Evolutionary conservation across 2,329 filamentous ascomycete genomes (phyloP).

Genomic region (Fusarium subtropicale): DNA sequence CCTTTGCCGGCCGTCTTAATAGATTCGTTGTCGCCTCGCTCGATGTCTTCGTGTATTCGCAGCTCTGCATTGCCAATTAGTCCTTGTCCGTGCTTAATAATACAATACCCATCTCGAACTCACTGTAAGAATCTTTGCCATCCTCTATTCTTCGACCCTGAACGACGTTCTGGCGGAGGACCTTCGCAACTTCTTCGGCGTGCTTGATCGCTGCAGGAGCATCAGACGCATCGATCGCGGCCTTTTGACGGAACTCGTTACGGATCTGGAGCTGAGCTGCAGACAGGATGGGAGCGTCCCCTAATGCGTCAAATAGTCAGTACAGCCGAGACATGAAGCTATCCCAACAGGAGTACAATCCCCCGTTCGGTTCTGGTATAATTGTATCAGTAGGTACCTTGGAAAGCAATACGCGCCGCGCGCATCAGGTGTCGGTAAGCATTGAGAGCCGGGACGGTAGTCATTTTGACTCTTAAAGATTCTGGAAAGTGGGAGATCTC

Average conservation of each 20-base stretch:
- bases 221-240: conserved; percentile 66
- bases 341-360: neutral
- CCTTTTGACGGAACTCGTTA: conserved; percentile 76
- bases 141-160: conserved; percentile 73
- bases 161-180: conserved; percentile 86
- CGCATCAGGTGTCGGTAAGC: conserved; percentile 87
- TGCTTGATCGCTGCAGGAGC: conserved; percentile 75
- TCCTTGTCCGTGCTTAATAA: neutral
- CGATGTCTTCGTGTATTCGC: conserved; percentile 89
- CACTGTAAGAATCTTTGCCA: conserved; percentile 67
- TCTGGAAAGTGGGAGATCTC: neutral
- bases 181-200: conserved; percentile 83
- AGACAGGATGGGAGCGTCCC: conserved; percentile 74
- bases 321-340: neutral
- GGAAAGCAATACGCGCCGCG: conserved; percentile 83
- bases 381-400: conserved; percentile 65
- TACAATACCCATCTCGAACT: neutral
- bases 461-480: conserved; percentile 24
- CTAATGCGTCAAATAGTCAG: conserved; percentile 57
- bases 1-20: conserved; percentile 72
- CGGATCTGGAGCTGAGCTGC: conserved; percentile 81
- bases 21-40: conserved; percentile 92
- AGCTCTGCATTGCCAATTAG: conserved; percentile 69
- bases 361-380: neutral
- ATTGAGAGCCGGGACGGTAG: conserved; percentile 69